phyloP scores from a whole-genome alignment of 768 basidiomycete species.

The Chalciporus sphaerocephalus region DNA sequence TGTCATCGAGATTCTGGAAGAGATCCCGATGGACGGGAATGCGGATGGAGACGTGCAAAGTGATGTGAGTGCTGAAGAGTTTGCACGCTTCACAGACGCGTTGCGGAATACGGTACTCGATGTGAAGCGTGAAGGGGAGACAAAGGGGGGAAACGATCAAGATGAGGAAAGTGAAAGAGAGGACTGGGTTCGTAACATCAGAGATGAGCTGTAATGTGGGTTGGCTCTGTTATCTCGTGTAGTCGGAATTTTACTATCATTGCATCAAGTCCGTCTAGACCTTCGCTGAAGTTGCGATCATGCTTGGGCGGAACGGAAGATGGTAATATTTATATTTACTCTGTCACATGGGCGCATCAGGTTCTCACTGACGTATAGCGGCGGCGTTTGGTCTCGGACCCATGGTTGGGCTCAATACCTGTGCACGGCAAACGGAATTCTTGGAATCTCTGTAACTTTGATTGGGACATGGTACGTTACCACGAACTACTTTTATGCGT shows the following conservation, averaged over 20 bases:
- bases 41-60: constrained; percentile 21
- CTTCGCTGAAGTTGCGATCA: constrained; percentile 1
- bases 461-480: constrained; percentile 1
- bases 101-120: constrained; percentile 54
- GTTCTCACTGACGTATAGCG: constrained; percentile 4
- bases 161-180: constrained; percentile 29
- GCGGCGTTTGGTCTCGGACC: constrained; percentile 7
- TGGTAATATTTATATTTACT: constrained; percentile 18
- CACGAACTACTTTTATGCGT: constrained; percentile 9
- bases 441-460: constrained; percentile 7
- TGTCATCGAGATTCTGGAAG: constrained; percentile 44
- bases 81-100: constrained; percentile 44
- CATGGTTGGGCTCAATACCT: constrained; percentile 20
- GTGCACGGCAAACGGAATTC: constrained; percentile 5
- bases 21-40: constrained; percentile 34
- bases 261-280: constrained; percentile 8
- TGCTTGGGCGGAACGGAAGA: constrained; percentile 4
- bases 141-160: constrained; percentile 19
- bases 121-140: constrained; percentile 35
- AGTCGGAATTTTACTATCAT: constrained; percentile 12
- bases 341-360: constrained; percentile 24
- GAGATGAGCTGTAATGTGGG: constrained; percentile 32
- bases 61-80: constrained; percentile 36
- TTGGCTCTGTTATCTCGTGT: constrained; percentile 13
- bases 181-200: constrained; percentile 28